Evolutionary conservation across 2,329 filamentous ascomycete genomes (phyloP), one percentile per base, ranked within the genome.

Genomic region (Pezicula neosporulosa): DNA sequence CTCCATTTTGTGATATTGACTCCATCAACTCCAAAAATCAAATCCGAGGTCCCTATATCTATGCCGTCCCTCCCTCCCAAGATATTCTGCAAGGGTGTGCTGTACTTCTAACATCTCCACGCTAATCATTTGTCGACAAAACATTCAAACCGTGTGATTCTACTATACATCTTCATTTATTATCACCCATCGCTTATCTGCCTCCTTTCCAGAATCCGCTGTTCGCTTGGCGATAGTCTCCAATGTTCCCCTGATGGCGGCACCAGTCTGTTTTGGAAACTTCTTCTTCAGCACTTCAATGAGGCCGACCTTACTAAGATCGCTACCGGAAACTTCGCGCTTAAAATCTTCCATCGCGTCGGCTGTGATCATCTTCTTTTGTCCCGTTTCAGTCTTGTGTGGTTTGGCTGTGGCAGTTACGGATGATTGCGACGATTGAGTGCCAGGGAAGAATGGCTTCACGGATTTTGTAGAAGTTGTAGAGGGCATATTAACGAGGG

Each of bases 271-370:
- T 55, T 85, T 85, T 1, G 85, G 82, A 58, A 93, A 90, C 59
- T 82, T 77, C 64, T 87, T 85, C 68, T 90, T 89, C 54, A 95
- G 68, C 5, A 87, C 77, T 67, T 93, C 89, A 8, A 90, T 76
- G 59, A 94, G 71, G 7, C 87, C 89, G 2, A 84, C 69, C 70
- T 94, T 94, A 37, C 82, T 88, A 45, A 90, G 73, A 69, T 87
- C 80, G 56, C 82, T 87, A 16, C 84, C 87, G 46, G 84, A 70
- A n/a, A 95, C 77, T 1, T 82, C 82, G 28, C 77, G 72, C 66
- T 86, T 91, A 68, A 95, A 90, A 0, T 52, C 56, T 1, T 57
- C 51, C 27, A 67, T 50, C 30, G 66, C 63, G 10, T 59, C 56
- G 6, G 53, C 53, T 0, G 60, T 52, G 2, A 66, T 37, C 1